These are phyloP conservation scores for Rhizopus microsporus DNA, from an alignment of 371 early-diverging fungal genomes.

Conservation along the genomic window DNA sequence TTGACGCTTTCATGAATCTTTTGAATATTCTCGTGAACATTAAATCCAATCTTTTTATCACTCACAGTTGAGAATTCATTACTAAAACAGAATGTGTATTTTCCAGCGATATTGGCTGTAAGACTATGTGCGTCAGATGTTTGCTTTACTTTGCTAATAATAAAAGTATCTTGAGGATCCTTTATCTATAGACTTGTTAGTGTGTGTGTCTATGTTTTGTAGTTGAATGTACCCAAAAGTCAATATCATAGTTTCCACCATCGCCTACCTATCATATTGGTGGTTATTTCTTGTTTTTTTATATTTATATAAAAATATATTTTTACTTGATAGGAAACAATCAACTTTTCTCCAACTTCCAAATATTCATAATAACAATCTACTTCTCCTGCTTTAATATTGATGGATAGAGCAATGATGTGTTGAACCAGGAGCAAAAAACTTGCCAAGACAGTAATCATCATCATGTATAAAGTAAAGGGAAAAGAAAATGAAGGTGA, in stretches of 20 bases:
- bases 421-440: slow-evolving; percentile 15
- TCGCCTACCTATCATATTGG: slow-evolving; percentile 56
- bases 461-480: background rate
- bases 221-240: slow-evolving; percentile 65
- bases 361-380: slow-evolving; percentile 68
- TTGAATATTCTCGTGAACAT: slow-evolving; percentile 49
- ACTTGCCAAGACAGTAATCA: background rate
- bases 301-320: no score
- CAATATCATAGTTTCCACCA: slow-evolving; percentile 71
- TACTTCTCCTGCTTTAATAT: slow-evolving; percentile 15
- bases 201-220: background rate
- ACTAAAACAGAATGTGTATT: slow-evolving; percentile 77
- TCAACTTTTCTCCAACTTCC: slow-evolving; percentile 61
- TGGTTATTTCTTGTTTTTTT: no score
- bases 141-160: slow-evolving; percentile 51
- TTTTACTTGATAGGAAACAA: slow-evolving; percentile 64
- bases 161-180: slow-evolving; percentile 48
- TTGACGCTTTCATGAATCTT: slow-evolving; percentile 34
- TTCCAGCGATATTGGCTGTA: slow-evolving; percentile 57
- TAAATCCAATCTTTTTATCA: slow-evolving; percentile 57
- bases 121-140: slow-evolving; percentile 57
- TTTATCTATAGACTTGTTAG: slow-evolving; percentile 13
- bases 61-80: slow-evolving; percentile 59
- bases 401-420: slow-evolving; percentile 9
- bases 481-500: background rate